Base-by-base conservation (phyloP, 139 green algal genomes). In the Mesotaenium endlicherianum region DNA sequence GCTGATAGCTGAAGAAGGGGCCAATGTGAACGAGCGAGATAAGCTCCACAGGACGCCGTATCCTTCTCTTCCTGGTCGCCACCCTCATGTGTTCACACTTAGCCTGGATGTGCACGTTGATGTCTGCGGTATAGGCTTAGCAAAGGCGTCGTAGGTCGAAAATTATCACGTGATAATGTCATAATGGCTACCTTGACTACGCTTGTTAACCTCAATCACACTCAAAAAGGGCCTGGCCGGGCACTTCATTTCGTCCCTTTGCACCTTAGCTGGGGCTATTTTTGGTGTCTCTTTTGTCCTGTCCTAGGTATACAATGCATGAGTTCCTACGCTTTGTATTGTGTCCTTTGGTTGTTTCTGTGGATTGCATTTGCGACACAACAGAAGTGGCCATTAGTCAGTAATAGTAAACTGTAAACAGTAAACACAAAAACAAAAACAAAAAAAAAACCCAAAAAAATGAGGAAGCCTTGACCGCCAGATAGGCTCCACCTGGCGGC, bases 401-500 rank as follows among this genome's bases (percentile, higher is more conserved):
- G 31, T 44, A 6, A 3, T 72, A 34, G 30, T 43, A n/a, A n/a
- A n/a, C n/a, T n/a, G n/a, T n/a, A n/a, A n/a, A n/a, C n/a, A n/a
- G n/a, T n/a, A n/a, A n/a, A n/a, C n/a, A n/a, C n/a, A n/a, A n/a
- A n/a, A n/a, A n/a, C n/a, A n/a, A n/a, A n/a, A n/a, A n/a, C n/a
- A n/a, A n/a, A n/a, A n/a, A n/a, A n/a, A n/a, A n/a, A n/a, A n/a
- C n/a, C n/a, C n/a, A n/a, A 64, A 64, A 64, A 26, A 64, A 64
- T 6, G 43, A 47, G 60, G 8, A 47, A 5, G 41, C 43, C 45
- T 39, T n/a, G 26, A 71, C 39, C 38, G 26, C 4, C 45, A 75
- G 31, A 20, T 60, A 85, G 79, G 14, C 84, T 89, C 34, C 84
- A 89, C 75, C 60, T 89, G 16, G 84, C 84, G 43, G 69, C 84